Evolutionary conservation across 768 basidiomycete genomes (phyloP).

Genomic region (Leccinum subtestaceum): DNA sequence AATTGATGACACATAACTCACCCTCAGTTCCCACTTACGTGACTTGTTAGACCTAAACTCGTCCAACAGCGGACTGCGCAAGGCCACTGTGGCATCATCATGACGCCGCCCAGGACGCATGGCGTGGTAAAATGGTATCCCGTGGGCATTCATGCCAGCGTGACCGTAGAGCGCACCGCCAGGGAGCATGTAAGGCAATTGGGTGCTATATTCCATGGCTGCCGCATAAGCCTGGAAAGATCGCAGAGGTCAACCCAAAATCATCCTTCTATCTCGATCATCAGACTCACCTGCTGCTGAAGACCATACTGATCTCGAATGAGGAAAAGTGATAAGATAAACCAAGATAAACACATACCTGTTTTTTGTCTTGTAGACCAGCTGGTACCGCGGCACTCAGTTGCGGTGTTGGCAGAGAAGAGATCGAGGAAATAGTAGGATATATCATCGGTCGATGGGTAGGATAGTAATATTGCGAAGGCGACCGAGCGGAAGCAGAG

Average conservation of each 20-base stretch:
- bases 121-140: conserved; percentile 37
- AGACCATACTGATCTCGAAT: conserved; percentile 37
- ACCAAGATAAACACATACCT: conserved; percentile 39
- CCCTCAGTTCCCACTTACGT: conserved; percentile 79
- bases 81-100: conserved; percentile 36
- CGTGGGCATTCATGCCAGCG: conserved; percentile 31
- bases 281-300: conserved; percentile 44
- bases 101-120: conserved; percentile 46
- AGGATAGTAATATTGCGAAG: conserved; percentile 62
- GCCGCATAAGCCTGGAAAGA: conserved; percentile 39
- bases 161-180: conserved; percentile 46
- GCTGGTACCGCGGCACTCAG: conserved; percentile 39
- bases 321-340: conserved; percentile 6
- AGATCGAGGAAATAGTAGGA: conserved; percentile 48
- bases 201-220: conserved; percentile 47
- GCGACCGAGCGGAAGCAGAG: conserved; percentile 42
- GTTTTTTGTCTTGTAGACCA: conserved; percentile 54
- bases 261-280: background rate
- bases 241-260: background rate
- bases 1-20: conserved; percentile 33
- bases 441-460: conserved; percentile 59
- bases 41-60: conserved; percentile 82
- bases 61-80: conserved; percentile 74
- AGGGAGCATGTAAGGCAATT: conserved; percentile 44
- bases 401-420: conserved; percentile 53